phyloP scores from a whole-genome alignment of 768 basidiomycete species.

The Rossbeevera mucosa region DNA sequence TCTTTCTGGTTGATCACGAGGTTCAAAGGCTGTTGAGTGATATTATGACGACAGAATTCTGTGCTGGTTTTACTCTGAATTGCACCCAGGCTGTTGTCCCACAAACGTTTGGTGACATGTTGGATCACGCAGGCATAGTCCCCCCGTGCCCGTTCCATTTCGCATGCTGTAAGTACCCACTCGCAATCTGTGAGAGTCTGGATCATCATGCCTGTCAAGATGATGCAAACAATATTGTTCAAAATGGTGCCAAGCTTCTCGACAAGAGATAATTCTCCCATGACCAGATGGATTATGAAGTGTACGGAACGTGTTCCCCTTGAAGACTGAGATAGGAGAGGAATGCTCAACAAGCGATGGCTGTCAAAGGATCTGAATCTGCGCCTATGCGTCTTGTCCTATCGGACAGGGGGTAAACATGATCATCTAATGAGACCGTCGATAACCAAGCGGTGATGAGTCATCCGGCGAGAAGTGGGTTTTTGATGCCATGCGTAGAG shows the following conservation, averaged over 20 bases:
- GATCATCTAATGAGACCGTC: not conserved
- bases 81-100: not conserved
- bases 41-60: not conserved
- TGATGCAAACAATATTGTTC: not conserved
- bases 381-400: too few species aligned
- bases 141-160: not conserved
- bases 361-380: not conserved
- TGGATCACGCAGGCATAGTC: not conserved
- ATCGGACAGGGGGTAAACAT: not conserved
- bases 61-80: not conserved
- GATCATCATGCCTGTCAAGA: not conserved
- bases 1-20: not conserved
- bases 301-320: not conserved
- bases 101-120: not conserved
- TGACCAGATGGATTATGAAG: not conserved
- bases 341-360: not conserved
- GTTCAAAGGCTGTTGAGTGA: too few species aligned
- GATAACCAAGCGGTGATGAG: not conserved
- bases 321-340: not conserved
- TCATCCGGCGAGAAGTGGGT: not conserved
- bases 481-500: slow-evolving; percentile 13
- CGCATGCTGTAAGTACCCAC: not conserved
- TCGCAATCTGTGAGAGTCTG: not conserved
- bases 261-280: not conserved
- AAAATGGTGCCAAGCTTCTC: not conserved